Conservation (phyloP, 441 rosid species). For the Pelargonium exstipulatum region DNA sequence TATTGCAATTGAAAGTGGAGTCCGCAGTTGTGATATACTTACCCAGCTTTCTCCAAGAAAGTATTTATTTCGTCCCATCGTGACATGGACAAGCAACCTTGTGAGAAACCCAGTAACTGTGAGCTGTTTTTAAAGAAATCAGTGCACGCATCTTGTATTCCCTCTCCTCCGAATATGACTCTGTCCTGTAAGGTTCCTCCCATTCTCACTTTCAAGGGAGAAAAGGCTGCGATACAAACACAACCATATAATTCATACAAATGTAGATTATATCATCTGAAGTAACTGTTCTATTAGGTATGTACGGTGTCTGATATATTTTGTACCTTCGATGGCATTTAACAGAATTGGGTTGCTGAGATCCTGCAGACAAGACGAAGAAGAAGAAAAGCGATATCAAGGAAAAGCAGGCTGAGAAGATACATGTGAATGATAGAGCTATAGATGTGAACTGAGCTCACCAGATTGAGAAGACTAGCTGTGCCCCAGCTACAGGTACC, state of each 20-base stretch:
- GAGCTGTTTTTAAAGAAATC: constrained; percentile 51
- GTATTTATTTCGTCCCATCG: constrained; percentile 87
- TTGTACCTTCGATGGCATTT: constrained; percentile 68
- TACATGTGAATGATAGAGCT: neutral
- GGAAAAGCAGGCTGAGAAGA: neutral
- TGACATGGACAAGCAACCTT: constrained; percentile 66
- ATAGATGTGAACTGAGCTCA: constrained; percentile 12
- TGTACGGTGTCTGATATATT: neutral
- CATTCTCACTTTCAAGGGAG: constrained; percentile 82
- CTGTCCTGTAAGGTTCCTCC: constrained; percentile 92
- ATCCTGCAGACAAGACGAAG: constrained; percentile 42
- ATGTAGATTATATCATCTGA: neutral
- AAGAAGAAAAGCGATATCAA: neutral
- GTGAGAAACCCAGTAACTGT: constrained; percentile 63
- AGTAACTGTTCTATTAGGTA: neutral
- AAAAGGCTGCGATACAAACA: constrained; percentile 21
- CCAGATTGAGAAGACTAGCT: constrained; percentile 88
- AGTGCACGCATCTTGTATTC: constrained; percentile 46
- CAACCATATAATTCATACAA: neutral
- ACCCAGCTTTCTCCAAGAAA: constrained; percentile 71
- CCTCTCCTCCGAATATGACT: constrained; percentile 59
- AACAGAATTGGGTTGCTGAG: constrained; percentile 52
- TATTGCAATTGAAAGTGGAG: constrained; percentile 3
- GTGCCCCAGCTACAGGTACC: constrained; percentile 85
- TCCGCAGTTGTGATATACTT: constrained; percentile 16